Base-by-base conservation (phyloP, 2,329 filamentous ascomycete genomes). In the Aspergillus latus region DNA sequence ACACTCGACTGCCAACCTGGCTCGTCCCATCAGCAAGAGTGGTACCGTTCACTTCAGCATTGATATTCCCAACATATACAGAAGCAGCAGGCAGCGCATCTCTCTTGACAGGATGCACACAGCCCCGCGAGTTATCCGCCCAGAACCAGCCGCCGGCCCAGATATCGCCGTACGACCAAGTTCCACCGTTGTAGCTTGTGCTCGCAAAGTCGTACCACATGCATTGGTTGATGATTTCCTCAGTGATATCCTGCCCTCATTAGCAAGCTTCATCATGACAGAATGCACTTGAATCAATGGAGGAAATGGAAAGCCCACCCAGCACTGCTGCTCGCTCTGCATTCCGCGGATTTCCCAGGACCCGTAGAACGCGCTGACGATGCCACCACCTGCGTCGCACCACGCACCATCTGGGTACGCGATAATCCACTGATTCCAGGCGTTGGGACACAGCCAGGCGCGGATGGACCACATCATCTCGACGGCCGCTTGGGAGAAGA, bases 381-480 rank as follows among this genome's bases (percentile, higher is more conserved):
- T 26, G 9, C 54, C 54, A 15, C 54, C 54, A 21, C 54, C 54
- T 1, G 49, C 49, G 32, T 57, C 54, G 15, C 54, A 57, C 54
- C 54, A 57, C 2, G 44, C 54, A 9, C 54, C 49, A 9, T 57
- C 54, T 2, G 54, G 54, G 2, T 44, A 49, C 9, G 49, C 54
- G 1, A 49, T 52, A 6, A 51, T 52, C 7, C 43, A 48, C n/a
- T 52, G 44, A 16, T 26, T 49, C 54, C 54, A 57, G 6, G 54
- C 54, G 37, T 57, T 57, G 11, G 44, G 54, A 8, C 54, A 57
- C 3, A 57, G 5, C 54, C 54, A 57, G 1, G 44, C 54, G 10
- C 54, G 54, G 15, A 57, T 57, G 4, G 54, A 57, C 54, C 54
- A 57, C 54, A 57, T 57, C 54, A 57, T 57, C 45, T 57, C 48